Base-by-base conservation (phyloP, 1,284 basidiomycete species). In the Papiliotrema laurentii region DNA sequence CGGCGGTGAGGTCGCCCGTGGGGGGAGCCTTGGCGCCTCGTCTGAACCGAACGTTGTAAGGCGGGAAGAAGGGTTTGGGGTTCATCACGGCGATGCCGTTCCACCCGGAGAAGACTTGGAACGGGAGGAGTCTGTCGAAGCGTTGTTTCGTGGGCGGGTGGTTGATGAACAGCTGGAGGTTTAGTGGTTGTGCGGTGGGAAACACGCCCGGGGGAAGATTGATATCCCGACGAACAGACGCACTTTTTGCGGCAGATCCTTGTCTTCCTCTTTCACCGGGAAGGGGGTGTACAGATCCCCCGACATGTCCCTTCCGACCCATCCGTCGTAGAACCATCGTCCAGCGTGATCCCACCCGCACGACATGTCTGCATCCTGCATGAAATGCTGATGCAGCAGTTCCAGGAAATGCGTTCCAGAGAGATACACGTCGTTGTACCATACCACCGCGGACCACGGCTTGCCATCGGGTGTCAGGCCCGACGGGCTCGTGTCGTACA, bases 61-160 rank as follows among this genome's bases (percentile, higher is more conserved):
- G 69, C 10, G 64, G 55, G 25, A 64, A 49, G 57, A 73, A 73
- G 1, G 72, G 70, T 3, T 43, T 50, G 19, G 72, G 68, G 36
- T 55, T 53, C 43, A 77, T 55, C 18, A 74, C 71, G 14, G 71
- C 63, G 43, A 75, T 78, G 24, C 82, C 82, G 62, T 83, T 83
- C 82, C 82, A 77, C 38, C 75, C 76, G n/a, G 72, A 66, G 54
- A 75, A 75, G 18, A 76, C 75, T 54, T 76, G 75, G 59, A 72
- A 71, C 2, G 74, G 72, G 25, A 72, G 58, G 40, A 60, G 53
- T 33, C 53, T 54, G 21, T 64, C 54, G 57, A 69, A 68, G n/a
- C 68, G 64, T 27, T 49, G 42, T 25, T 61, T 61, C 14, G 66
- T 69, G 4, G 46, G 28, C 1, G 66, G 64, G 21, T 63, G 63